These are phyloP conservation scores for Quambalaria eucalypti DNA, from an alignment of 1,284 basidiomycete species.

Conservation along the genomic window DNA sequence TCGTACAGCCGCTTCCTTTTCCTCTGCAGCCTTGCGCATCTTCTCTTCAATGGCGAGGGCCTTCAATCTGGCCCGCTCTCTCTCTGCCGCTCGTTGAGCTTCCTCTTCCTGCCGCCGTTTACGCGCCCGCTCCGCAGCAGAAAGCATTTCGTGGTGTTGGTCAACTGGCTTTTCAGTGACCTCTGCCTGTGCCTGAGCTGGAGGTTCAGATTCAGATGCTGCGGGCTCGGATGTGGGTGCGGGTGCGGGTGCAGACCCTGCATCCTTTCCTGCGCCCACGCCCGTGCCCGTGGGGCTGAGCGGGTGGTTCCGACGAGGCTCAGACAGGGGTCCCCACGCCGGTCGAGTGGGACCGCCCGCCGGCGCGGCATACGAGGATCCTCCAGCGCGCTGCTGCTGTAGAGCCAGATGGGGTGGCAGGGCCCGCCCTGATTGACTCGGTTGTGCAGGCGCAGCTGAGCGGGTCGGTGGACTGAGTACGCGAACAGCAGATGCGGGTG, in stretches of 20 bases:
- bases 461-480: no score
- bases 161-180: no score
- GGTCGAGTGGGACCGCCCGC: no score
- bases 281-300: no score
- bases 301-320: no score
- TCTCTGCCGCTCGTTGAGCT: constrained; percentile 24
- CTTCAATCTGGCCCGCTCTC: constrained; percentile 36
- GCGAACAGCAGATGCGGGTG: no score
- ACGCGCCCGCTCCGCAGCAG: constrained; percentile 40
- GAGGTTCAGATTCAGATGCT: neutral
- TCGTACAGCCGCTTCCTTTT: neutral
- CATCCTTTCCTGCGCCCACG: no score
- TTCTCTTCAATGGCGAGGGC: constrained; percentile 37
- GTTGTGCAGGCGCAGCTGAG: neutral
- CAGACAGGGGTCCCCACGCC: no score
- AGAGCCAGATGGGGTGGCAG: constrained; percentile 29
- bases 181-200: no score
- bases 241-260: neutral
- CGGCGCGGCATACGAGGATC: neutral
- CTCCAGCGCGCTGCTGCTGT: constrained; percentile 1
- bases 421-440: neutral
- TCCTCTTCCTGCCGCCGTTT: constrained; percentile 42
- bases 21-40: constrained; percentile 12
- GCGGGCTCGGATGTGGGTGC: neutral
- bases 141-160: constrained; percentile 22